A percentile compares a stretch with the other conserved stretches of the same genome.
Conservation (phyloP, 495 filamentous ascomycete species). For the Aspergillus carlsbadensis region DNA sequence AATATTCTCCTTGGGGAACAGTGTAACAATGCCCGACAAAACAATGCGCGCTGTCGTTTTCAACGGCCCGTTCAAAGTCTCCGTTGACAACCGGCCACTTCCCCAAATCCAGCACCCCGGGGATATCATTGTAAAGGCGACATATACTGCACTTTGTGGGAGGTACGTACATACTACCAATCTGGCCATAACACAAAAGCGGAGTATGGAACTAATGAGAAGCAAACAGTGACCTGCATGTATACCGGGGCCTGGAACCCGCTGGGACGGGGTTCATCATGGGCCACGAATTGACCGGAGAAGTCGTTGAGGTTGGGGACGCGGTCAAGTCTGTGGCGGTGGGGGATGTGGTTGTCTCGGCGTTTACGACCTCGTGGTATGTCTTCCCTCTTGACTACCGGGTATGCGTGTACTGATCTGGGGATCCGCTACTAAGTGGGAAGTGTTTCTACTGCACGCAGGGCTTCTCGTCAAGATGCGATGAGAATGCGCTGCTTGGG, state of each 20-base stretch:
- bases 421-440: conserved; percentile 44
- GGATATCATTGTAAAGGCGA: conserved; percentile 84
- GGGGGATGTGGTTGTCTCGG: conserved; percentile 77
- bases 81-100: conserved; percentile 48
- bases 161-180: conserved; percentile 52
- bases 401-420: no score
- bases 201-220: neutral
- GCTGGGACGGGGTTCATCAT: conserved; percentile 65
- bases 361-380: conserved; percentile 87
- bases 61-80: conserved; percentile 46
- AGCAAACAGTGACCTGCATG: conserved; percentile 76
- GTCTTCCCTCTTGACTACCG: conserved; percentile 23
- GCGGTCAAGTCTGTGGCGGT: conserved; percentile 66
- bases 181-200: no score
- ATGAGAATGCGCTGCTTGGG: conserved; percentile 73
- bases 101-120: conserved; percentile 63
- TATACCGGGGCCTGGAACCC: conserved; percentile 79
- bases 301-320: conserved; percentile 64
- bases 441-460: conserved; percentile 90
- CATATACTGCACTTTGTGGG: conserved; percentile 84
- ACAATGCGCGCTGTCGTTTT: conserved; percentile 54
- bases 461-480: conserved; percentile 80
- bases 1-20: no score
- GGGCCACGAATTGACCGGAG: conserved; percentile 77
- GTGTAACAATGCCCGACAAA: conserved; percentile 16